A percentile compares a stretch with the other conserved stretches of the same genome.
Conservation (phyloP, 1,284 basidiomycete genomes). For the Apiotrichum siamense region DNA sequence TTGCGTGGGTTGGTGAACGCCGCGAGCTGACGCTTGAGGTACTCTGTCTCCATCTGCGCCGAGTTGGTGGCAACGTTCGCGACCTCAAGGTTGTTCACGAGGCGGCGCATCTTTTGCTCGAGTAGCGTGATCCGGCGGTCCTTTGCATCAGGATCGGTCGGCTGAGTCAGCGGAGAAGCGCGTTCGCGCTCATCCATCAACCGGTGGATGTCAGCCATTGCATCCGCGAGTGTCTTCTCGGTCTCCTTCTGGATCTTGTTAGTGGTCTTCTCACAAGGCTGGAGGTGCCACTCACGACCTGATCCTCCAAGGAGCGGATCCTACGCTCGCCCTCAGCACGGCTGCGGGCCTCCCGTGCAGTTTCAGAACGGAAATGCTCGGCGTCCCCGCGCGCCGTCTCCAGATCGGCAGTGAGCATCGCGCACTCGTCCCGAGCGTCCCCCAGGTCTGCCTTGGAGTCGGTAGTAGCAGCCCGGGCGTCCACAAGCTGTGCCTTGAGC, state of each 20-base stretch:
- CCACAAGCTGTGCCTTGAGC: background rate
- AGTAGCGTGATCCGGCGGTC: slow-evolving; percentile 1
- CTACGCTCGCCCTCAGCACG: background rate
- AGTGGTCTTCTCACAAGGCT: background rate
- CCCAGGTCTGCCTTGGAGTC: background rate
- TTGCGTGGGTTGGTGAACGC: background rate
- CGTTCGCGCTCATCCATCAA: background rate
- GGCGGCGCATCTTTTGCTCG: slow-evolving; percentile 2
- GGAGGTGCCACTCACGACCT: background rate
- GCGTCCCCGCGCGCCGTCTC: background rate
- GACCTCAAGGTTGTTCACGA: background rate
- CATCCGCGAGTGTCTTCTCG: background rate
- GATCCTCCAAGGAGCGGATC: background rate
- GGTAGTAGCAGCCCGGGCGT: background rate
- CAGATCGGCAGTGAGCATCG: background rate
- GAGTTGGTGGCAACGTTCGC: background rate
- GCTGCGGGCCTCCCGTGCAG: background rate
- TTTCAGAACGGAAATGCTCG: background rate
- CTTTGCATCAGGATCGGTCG: background rate
- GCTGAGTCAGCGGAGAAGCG: background rate
- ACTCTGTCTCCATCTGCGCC: slow-evolving; percentile 1
- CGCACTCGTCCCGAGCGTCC: background rate
- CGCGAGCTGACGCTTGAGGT: background rate
- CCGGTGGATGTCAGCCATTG: background rate
- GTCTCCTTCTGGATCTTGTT: background rate